Conservation (phyloP, 371 early-diverging fungal genomes). For the Lichtheimia ornata region DNA sequence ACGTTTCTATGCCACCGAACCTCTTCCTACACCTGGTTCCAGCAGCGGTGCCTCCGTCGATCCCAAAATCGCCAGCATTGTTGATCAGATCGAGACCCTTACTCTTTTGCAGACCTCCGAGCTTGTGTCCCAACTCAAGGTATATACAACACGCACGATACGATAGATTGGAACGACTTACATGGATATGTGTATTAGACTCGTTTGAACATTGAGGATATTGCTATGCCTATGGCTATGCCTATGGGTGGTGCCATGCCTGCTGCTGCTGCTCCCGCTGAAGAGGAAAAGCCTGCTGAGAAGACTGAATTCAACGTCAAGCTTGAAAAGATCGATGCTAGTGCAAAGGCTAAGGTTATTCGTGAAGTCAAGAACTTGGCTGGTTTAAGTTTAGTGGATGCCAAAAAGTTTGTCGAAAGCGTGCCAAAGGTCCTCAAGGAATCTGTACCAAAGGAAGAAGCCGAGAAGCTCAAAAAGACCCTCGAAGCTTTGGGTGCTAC, state of each 20-base stretch:
- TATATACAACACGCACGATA: conserved; percentile 27
- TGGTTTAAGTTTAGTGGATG: conserved; percentile 94
- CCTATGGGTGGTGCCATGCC: conserved; percentile 54
- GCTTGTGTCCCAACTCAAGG: conserved; percentile 88
- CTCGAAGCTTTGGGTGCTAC: conserved; percentile 94
- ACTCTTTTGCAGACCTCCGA: conserved; percentile 92
- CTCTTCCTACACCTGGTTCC: conserved; percentile 62
- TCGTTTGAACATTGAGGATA: conserved; percentile 90
- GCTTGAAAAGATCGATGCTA: conserved; percentile 94
- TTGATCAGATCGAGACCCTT: conserved; percentile 85
- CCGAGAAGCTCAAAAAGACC: conserved; percentile 94
- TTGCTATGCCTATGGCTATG: conserved; percentile 82
- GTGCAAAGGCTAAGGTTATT: conserved; percentile 96
- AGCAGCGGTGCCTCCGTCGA: conserved; percentile 53
- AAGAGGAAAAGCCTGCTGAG: conserved; percentile 83
- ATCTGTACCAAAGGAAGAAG: conserved; percentile 95
- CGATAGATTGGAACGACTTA: too few species aligned
- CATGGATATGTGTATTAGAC: conserved; percentile 47
- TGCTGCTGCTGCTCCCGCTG: conserved; percentile 65
- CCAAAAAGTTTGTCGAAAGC: conserved; percentile 98
- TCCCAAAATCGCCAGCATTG: conserved; percentile 83
- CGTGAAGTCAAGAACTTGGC: conserved; percentile 96
- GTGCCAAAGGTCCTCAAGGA: conserved; percentile 96
- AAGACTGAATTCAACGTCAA: conserved; percentile 94
- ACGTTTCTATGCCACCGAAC: conserved; percentile 43